Conservation (phyloP, 306 rosid species). For the Castanea mollissima region DNA sequence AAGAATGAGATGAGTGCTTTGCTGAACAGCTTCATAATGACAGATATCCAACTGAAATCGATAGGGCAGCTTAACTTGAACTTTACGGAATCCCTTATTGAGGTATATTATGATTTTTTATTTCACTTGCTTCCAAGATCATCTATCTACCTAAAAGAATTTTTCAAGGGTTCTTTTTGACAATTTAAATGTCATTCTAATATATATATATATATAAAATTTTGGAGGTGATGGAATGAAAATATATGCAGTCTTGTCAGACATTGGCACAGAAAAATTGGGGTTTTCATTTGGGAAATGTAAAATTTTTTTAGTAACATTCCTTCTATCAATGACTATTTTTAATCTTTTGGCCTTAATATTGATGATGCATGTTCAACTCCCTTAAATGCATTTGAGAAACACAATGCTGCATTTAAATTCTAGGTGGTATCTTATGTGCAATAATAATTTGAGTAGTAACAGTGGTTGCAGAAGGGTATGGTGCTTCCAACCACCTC, state of each 20-base stretch:
- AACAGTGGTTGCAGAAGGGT: background rate
- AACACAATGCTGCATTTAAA: background rate
- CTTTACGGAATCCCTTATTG: conserved; percentile 78
- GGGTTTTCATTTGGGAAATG: background rate
- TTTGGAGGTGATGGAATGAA: background rate
- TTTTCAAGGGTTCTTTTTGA: background rate
- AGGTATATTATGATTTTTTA: conserved; percentile 46
- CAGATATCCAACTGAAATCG: conserved; percentile 65
- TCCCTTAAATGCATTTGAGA: background rate
- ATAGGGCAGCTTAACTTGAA: conserved; percentile 66
- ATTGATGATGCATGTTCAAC: background rate
- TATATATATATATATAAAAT: background rate
- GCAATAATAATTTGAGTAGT: background rate
- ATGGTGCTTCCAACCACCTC: too few relatives aligned
- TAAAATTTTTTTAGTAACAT: background rate
- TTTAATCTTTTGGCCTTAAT: background rate
- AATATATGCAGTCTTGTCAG: background rate
- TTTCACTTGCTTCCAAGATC: background rate
- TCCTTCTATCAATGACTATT: background rate
- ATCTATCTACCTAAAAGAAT: background rate
- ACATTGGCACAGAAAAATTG: background rate
- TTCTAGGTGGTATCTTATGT: background rate
- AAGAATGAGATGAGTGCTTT: conserved; percentile 60
- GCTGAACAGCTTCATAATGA: conserved; percentile 56
- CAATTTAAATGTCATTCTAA: background rate